A percentile compares a stretch with the other conserved stretches of the same genome.
phyloP scores from a whole-genome alignment of 2,329 filamentous ascomycete genomes.

The Diaporthe sp. region DNA sequence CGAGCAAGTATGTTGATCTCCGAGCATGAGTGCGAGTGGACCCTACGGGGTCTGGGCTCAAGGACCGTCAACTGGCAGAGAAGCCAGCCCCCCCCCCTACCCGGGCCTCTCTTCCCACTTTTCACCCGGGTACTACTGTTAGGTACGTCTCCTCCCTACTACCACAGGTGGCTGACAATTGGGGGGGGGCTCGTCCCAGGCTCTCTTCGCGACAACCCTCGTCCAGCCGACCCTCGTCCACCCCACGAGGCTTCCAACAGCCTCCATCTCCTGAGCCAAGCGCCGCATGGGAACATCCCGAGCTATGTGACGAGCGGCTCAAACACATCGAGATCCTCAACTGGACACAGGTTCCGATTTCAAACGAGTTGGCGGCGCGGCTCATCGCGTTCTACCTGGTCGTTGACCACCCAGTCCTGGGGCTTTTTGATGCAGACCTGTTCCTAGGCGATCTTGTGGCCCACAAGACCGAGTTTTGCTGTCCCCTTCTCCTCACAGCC shows the following conservation, averaged over 20 bases:
- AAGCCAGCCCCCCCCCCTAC: too few relatives aligned
- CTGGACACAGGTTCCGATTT: constrained; percentile 39
- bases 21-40: background rate
- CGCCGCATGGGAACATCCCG: background rate
- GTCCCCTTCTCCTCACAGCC: constrained; percentile 40
- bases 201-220: constrained; percentile 1
- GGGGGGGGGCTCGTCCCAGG: background rate
- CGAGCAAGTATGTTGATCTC: background rate
- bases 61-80: too few relatives aligned
- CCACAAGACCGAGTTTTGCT: constrained; percentile 41
- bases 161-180: background rate
- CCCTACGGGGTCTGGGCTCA: constrained; percentile 9
- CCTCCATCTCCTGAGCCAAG: background rate
- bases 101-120: too few relatives aligned
- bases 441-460: constrained; percentile 42
- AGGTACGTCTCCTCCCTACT: background rate
- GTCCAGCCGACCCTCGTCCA: background rate
- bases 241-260: background rate
- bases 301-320: constrained; percentile 39
- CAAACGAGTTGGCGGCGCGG: constrained; percentile 35
- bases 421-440: constrained; percentile 43
- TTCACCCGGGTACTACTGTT: background rate
- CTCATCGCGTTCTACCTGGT: constrained; percentile 41
- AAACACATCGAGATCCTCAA: constrained; percentile 30
- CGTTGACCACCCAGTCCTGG: constrained; percentile 40